These are phyloP conservation scores for Mariannaea sp. DNA, from an alignment of 2,329 filamentous ascomycete species.

Conservation along the genomic window DNA sequence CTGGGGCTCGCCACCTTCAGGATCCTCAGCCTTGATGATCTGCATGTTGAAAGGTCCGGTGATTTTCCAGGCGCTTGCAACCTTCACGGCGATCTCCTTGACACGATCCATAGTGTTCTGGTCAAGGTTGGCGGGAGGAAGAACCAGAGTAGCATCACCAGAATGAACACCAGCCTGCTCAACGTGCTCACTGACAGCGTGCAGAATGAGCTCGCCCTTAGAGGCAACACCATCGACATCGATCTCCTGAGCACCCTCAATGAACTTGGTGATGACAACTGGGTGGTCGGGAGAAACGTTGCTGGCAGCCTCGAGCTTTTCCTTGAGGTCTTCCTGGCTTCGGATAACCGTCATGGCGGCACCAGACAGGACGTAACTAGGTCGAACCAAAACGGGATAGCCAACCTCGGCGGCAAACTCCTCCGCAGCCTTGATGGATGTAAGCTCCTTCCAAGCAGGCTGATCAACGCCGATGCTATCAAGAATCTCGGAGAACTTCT, in stretches of 20 bases:
- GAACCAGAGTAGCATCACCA: constrained; percentile 91
- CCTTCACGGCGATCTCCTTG: constrained; percentile 95
- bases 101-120: constrained; percentile 78
- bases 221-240: constrained; percentile 94
- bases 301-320: constrained; percentile 90
- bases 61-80: constrained; percentile 95
- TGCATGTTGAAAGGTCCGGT: constrained; percentile 99
- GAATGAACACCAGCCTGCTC: constrained; percentile 98
- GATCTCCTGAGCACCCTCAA: constrained; percentile 94
- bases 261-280: constrained; percentile 98
- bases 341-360: constrained; percentile 98
- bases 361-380: constrained; percentile 93
- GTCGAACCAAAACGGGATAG: constrained; percentile 94
- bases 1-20: constrained; percentile 72
- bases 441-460: constrained; percentile 97
- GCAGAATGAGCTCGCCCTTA: constrained; percentile 82
- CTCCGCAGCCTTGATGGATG: constrained; percentile 85
- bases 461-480: constrained; percentile 97
- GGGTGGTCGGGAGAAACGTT: constrained; percentile 95
- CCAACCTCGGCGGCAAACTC: constrained; percentile 82
- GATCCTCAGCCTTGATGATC: constrained; percentile 89
- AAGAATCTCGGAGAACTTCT: constrained; percentile 97
- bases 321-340: constrained; percentile 85
- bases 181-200: constrained; percentile 93
- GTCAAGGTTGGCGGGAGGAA: constrained; percentile 84